Evolutionary conservation across 495 filamentous ascomycete species (phyloP).

Genomic region (Penicillium coffeae): DNA sequence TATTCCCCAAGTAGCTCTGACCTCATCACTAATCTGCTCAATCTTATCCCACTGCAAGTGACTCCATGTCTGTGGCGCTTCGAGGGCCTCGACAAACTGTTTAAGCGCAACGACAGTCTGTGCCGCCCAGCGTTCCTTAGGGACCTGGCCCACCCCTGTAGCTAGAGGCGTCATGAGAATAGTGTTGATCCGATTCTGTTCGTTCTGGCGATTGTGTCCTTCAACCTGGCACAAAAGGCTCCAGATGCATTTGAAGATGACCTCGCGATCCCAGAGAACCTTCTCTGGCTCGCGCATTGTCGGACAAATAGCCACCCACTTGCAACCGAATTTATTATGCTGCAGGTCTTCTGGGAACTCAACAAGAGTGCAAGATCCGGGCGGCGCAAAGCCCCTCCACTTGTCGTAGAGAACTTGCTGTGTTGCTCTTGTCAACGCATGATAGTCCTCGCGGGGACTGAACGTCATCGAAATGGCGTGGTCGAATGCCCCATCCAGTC

Average conservation of each 20-base stretch:
- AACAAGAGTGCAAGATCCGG: conserved; percentile 45
- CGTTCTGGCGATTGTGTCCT: conserved; percentile 33
- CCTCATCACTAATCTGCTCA: conserved; percentile 17
- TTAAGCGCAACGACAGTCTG: conserved; percentile 49
- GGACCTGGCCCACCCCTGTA: conserved; percentile 41
- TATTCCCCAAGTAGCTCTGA: conserved; percentile 25
- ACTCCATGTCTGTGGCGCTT: conserved; percentile 31
- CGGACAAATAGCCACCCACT: conserved; percentile 47
- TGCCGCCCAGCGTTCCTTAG: conserved; percentile 41
- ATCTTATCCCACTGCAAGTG: conserved; percentile 30
- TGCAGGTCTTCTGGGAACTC: conserved; percentile 29
- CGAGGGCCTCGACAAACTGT: conserved; percentile 42
- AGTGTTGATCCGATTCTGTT: conserved; percentile 29
- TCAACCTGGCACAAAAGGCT: conserved; percentile 45
- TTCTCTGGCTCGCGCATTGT: conserved; percentile 44
- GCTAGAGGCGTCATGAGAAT: conserved; percentile 49
- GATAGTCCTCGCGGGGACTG: conserved; percentile 40
- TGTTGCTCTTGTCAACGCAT: conserved; percentile 38
- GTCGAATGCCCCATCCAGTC: conserved; percentile 52
- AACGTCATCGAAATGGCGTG: conserved; percentile 49
- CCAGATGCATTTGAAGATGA: conserved; percentile 54
- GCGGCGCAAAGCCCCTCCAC: conserved; percentile 46
- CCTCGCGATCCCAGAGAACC: conserved; percentile 47
- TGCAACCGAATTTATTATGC: conserved; percentile 32
- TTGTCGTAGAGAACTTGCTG: conserved; percentile 42